phyloP scores from a whole-genome alignment of 306 rosid species.

The Oemleria cerasiformis region DNA sequence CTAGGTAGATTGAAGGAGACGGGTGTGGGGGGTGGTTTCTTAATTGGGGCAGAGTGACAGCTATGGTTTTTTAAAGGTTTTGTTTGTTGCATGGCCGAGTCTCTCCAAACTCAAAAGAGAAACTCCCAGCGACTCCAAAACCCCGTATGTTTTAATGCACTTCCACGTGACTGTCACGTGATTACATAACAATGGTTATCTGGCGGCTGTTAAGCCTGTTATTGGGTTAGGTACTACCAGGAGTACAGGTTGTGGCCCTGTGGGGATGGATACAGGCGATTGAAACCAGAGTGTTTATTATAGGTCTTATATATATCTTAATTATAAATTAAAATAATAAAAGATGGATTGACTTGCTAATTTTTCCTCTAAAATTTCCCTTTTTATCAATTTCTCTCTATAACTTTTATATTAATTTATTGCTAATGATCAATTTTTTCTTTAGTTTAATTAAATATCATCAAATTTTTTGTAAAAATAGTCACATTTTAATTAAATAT shows the following conservation, averaged over 20 bases:
- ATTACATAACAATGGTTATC: background rate
- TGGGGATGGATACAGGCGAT: background rate
- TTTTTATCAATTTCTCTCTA: too few species aligned
- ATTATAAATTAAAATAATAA: too few species aligned
- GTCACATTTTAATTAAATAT: too few species aligned
- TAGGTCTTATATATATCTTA: too few species aligned
- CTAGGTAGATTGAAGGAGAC: background rate
- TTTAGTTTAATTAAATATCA: too few species aligned
- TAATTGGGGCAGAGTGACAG: slow-evolving; percentile 9
- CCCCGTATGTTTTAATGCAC: background rate
- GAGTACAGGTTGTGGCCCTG: background rate
- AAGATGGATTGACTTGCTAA: too few species aligned
- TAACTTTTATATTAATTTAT: too few species aligned
- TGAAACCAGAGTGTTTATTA: too few species aligned
- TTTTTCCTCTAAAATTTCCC: too few species aligned
- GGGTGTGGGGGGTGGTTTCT: background rate
- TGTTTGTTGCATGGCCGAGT: background rate
- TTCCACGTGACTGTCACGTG: background rate
- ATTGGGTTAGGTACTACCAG: background rate
- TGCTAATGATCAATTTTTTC: too few species aligned
- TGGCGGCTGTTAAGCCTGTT: background rate
- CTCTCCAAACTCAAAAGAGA: background rate
- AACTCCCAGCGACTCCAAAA: background rate
- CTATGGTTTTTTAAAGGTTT: background rate
- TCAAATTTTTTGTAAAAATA: too few species aligned